A percentile compares a stretch with the other conserved stretches of the same genome.
phyloP scores from a whole-genome alignment of 345 rosid genomes.

The Rhodomyrtus tomentosa region DNA sequence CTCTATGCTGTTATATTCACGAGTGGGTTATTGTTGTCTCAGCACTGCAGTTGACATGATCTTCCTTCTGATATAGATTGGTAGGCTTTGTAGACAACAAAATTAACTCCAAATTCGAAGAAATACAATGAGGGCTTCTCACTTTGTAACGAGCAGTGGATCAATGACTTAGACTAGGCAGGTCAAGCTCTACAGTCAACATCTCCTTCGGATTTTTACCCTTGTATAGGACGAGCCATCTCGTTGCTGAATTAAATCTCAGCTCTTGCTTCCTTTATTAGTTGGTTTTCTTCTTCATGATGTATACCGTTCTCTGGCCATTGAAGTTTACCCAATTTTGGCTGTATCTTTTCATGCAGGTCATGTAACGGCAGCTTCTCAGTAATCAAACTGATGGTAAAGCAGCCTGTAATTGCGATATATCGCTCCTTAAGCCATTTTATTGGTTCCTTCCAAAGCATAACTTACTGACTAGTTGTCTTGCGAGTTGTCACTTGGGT shows the following conservation, averaged over 20 bases:
- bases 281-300: neutral
- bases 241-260: neutral
- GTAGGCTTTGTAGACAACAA: slow-evolving; percentile 44
- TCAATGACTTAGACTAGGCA: slow-evolving; percentile 27
- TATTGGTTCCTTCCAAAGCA: too few relatives aligned
- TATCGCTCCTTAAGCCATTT: too few relatives aligned
- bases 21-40: neutral
- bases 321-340: neutral
- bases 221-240: neutral
- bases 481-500: too few relatives aligned
- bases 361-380: neutral
- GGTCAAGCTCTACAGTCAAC: slow-evolving; percentile 11
- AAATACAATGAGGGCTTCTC: slow-evolving; percentile 53
- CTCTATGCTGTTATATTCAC: neutral
- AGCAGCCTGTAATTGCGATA: too few relatives aligned
- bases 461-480: too few relatives aligned
- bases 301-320: too few relatives aligned
- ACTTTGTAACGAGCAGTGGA: slow-evolving; percentile 18
- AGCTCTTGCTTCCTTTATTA: neutral
- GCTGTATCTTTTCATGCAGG: neutral
- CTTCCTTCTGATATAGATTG: slow-evolving; percentile 19
- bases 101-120: slow-evolving; percentile 43
- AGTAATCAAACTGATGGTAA: neutral
- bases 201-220: neutral
- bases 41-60: neutral